These are phyloP conservation scores for Gloeopeniophorella convolvens DNA, from an alignment of 768 basidiomycete species.

Conservation along the genomic window DNA sequence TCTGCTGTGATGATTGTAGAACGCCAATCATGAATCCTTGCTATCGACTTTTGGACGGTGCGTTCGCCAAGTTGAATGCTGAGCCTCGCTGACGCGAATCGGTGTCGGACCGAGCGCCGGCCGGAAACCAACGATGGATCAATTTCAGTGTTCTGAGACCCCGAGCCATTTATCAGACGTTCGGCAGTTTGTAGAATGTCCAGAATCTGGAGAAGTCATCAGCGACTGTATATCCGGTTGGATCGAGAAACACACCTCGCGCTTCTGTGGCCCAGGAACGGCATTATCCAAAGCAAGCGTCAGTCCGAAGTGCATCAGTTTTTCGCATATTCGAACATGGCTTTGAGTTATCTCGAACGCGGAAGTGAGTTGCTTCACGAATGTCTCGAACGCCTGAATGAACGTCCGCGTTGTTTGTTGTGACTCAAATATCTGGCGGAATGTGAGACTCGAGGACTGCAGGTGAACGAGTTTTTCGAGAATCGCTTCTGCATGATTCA, in stretches of 20 bases:
- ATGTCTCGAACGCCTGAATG: constrained; percentile 54
- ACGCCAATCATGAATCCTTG: constrained; percentile 67
- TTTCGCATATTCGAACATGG: constrained; percentile 55
- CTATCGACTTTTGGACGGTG: constrained; percentile 54
- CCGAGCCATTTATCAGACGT: constrained; percentile 40
- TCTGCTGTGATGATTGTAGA: constrained; percentile 62
- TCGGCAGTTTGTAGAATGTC: constrained; percentile 52
- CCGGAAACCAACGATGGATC: constrained; percentile 48
- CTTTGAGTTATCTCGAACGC: constrained; percentile 35
- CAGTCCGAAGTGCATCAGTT: constrained; percentile 62
- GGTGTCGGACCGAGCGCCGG: constrained; percentile 44
- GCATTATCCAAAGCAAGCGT: constrained; percentile 60
- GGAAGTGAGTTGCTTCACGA: constrained; percentile 39
- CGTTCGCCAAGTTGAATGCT: constrained; percentile 60
- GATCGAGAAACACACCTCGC: constrained; percentile 43
- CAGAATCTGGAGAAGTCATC: constrained; percentile 40
- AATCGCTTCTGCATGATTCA: constrained; percentile 43
- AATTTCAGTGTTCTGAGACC: constrained; percentile 41
- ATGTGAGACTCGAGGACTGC: constrained; percentile 56
- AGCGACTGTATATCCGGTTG: neutral
- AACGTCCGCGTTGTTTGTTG: constrained; percentile 64
- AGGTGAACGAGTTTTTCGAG: constrained; percentile 64
- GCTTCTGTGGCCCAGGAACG: constrained; percentile 60
- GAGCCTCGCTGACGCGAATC: constrained; percentile 50
- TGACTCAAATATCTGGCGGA: constrained; percentile 68